Evolutionary conservation across 805 yeast species (phyloP).

Genomic region (Pichia exigua): DNA sequence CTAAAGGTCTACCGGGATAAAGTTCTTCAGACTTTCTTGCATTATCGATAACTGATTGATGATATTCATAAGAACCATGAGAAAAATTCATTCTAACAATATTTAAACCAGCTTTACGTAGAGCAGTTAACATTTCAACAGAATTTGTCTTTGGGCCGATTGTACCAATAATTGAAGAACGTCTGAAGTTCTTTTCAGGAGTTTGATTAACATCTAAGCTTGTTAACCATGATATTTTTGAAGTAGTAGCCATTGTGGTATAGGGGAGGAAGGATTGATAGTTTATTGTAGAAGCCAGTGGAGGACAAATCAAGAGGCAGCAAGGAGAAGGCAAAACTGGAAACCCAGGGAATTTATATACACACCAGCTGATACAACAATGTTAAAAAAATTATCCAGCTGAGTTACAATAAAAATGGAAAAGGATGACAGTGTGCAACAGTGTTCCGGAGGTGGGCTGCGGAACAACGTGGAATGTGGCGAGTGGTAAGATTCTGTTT

Average conservation of each 20-base stretch:
- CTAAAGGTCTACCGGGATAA: constrained; percentile 93
- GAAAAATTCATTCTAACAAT: constrained; percentile 99
- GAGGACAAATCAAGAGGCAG: too few relatives aligned
- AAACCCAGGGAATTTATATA: background rate
- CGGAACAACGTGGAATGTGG: background rate
- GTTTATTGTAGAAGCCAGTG: background rate
- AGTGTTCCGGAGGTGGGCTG: background rate
- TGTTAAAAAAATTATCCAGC: background rate
- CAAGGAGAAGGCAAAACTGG: background rate
- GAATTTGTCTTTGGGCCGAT: constrained; percentile 97
- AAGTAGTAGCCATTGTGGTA: constrained; percentile 18
- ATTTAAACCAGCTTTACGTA: constrained; percentile 96
- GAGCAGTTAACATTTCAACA: constrained; percentile 72
- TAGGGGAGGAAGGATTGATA: background rate
- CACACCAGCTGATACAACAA: background rate
- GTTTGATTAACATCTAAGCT: constrained; percentile 63
- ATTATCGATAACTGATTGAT: constrained; percentile 92
- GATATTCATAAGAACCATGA: constrained; percentile 97
- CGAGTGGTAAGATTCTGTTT: background rate
- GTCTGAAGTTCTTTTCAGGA: constrained; percentile 77
- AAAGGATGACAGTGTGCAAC: background rate
- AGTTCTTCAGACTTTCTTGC: constrained; percentile 88
- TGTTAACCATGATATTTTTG: constrained; percentile 75
- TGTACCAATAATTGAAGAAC: constrained; percentile 96
- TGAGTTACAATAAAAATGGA: background rate